phyloP scores from a whole-genome alignment of 108 stramenopile species.

The Parietichytrium sp. region DNA sequence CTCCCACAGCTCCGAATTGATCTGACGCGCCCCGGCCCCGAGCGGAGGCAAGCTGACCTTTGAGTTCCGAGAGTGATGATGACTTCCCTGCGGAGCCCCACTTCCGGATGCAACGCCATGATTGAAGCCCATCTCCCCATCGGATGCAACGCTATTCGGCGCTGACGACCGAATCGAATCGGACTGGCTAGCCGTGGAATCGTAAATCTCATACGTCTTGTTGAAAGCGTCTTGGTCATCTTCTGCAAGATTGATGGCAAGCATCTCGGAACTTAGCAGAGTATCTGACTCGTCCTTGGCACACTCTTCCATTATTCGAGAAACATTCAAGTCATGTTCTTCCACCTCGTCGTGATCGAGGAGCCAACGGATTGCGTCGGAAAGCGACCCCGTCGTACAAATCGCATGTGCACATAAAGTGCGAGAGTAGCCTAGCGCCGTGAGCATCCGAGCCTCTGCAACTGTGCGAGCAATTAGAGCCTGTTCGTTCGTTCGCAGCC shows the following conservation, averaged over 20 bases:
- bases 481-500: slow-evolving; percentile 29
- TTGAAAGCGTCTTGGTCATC: slow-evolving; percentile 34
- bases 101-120: not conserved
- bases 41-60: slow-evolving; percentile 6
- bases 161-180: too few relatives aligned
- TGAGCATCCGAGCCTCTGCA: slow-evolving; percentile 32
- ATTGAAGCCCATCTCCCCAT: not conserved
- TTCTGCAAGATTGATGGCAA: slow-evolving; percentile 35
- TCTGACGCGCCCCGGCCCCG: not conserved
- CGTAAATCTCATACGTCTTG: slow-evolving; percentile 8
- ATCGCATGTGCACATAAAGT: slow-evolving; percentile 25
- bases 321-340: not conserved
- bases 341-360: not conserved
- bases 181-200: too few relatives aligned
- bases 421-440: not conserved
- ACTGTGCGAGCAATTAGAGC: slow-evolving; percentile 38
- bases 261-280: not conserved
- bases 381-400: slow-evolving; percentile 17
- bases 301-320: slow-evolving; percentile 17
- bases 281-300: slow-evolving; percentile 6
- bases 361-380: slow-evolving; percentile 30
- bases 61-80: not conserved
- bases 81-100: not conserved
- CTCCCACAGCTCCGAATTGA: slow-evolving; percentile 33
- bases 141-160: not conserved